Conservation (phyloP, 345 rosid genomes). For the Arabis hirsuta region DNA sequence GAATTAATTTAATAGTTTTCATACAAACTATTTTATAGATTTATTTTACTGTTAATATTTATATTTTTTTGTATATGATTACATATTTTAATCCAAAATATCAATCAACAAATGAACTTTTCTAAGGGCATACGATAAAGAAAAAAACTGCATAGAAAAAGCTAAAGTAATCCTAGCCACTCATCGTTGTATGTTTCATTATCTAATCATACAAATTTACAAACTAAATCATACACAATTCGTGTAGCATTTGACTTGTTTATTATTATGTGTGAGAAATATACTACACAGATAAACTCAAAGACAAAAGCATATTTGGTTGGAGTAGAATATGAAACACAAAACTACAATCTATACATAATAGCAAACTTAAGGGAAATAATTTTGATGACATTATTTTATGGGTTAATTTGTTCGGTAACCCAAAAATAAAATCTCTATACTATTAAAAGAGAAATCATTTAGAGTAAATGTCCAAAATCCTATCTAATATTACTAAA, state of each 20-base stretch:
- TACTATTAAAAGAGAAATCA: too few relatives aligned
- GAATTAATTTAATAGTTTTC: too few relatives aligned
- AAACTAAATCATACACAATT: not conserved
- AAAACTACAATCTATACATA: not conserved
- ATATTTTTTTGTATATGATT: too few relatives aligned
- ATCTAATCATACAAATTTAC: not conserved
- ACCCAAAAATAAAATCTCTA: too few relatives aligned
- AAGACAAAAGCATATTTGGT: slow-evolving; percentile 6
- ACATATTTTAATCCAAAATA: too few relatives aligned
- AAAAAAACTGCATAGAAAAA: slow-evolving; percentile 14
- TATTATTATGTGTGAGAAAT: not conserved
- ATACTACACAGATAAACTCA: not conserved
- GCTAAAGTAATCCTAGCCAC: slow-evolving; percentile 15
- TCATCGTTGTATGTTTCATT: slow-evolving; percentile 3
- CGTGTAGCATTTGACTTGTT: slow-evolving; percentile 14
- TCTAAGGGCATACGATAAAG: slow-evolving; percentile 11
- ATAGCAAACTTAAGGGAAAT: too few relatives aligned
- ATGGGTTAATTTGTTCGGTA: too few relatives aligned
- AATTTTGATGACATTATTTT: too few relatives aligned
- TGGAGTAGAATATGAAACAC: slow-evolving; percentile 5
- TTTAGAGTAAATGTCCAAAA: too few relatives aligned
- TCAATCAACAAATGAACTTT: slow-evolving; percentile 2
- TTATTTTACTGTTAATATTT: too few relatives aligned
- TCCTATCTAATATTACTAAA: too few relatives aligned
- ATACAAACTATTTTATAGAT: too few relatives aligned